These are phyloP conservation scores for Cicer bijugum DNA, from an alignment of 306 rosid genomes.

Conservation along the genomic window DNA sequence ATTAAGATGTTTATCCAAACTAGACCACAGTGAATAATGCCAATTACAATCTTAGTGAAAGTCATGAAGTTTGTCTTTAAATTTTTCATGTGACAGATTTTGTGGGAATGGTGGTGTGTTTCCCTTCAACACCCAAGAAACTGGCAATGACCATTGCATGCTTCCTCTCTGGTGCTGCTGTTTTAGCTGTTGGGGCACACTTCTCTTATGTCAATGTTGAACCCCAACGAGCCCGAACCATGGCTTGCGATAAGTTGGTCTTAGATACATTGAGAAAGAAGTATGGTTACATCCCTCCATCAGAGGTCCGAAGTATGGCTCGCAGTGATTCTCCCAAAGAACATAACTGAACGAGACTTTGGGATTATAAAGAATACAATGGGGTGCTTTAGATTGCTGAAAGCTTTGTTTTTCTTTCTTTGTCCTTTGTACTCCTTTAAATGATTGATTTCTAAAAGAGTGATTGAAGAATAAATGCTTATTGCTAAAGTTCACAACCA, in stretches of 20 bases:
- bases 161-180: constrained; percentile 66
- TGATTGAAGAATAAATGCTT: constrained; percentile 6
- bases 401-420: constrained; percentile 14
- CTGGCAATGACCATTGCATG: constrained; percentile 59
- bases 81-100: constrained; percentile 27
- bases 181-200: constrained; percentile 60
- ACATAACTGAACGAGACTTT: constrained; percentile 39
- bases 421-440: neutral
- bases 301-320: constrained; percentile 59
- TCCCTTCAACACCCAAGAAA: constrained; percentile 78
- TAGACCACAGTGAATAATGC: neutral
- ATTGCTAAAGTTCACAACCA: neutral
- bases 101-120: constrained; percentile 62
- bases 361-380: neutral
- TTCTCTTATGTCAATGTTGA: constrained; percentile 63
- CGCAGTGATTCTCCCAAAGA: constrained; percentile 57
- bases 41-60: neutral
- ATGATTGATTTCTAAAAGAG: neutral
- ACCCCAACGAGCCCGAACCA: constrained; percentile 74
- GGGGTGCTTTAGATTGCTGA: neutral
- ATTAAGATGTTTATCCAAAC: no score
- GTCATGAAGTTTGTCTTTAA: constrained; percentile 3
- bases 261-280: constrained; percentile 60
- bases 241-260: constrained; percentile 68
- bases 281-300: constrained; percentile 68